phyloP scores from a whole-genome alignment of 164 flowering plant species.

The Warburgia ugandensis region DNA sequence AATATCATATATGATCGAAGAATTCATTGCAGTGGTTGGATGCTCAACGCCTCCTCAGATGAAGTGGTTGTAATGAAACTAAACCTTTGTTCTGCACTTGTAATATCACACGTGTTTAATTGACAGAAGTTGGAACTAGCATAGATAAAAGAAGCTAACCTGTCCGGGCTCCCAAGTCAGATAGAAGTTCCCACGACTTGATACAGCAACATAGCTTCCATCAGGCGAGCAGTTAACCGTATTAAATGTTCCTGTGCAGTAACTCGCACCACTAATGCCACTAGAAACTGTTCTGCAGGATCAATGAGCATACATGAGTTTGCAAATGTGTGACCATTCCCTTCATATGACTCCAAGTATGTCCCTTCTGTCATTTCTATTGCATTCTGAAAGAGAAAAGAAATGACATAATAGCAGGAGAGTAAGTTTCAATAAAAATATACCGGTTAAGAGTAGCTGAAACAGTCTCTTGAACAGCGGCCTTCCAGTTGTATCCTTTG shows the following conservation, averaged over 20 bases:
- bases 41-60: too few species aligned
- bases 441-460: constrained; percentile 97
- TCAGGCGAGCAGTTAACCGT: constrained; percentile 97
- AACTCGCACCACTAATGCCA: constrained; percentile 99
- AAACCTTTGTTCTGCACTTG: too few species aligned
- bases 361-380: too few species aligned
- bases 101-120: too few species aligned
- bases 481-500: constrained; percentile 95
- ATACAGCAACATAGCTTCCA: constrained; percentile 95
- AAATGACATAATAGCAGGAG: not conserved
- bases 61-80: too few species aligned
- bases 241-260: constrained; percentile 90
- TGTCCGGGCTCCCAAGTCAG: constrained; percentile 99
- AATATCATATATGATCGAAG: too few species aligned
- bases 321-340: too few species aligned
- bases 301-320: constrained; percentile 16
- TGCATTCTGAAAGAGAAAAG: not conserved
- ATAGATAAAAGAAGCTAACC: constrained; percentile 33
- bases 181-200: constrained; percentile 97
- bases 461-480: constrained; percentile 95
- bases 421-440: constrained; percentile 6
- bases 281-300: constrained; percentile 98
- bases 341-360: too few species aligned
- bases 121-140: not conserved
- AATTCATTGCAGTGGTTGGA: too few species aligned